Evolutionary conservation across 2,329 filamentous ascomycete genomes (phyloP).

Genomic region (Fusarium sublunatum): DNA sequence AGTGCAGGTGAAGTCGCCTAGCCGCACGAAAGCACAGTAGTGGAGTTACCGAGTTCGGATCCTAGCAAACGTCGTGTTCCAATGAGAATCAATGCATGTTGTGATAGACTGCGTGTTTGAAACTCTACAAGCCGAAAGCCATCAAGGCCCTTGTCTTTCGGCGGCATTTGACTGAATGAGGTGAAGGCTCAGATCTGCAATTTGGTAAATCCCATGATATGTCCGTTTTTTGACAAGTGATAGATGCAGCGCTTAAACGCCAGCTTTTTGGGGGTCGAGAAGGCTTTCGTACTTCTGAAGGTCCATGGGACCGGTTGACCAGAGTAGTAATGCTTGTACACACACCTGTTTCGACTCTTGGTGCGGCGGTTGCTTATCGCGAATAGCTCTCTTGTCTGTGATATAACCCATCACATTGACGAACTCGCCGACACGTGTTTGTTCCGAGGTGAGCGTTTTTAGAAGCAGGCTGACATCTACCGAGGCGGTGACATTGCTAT

Average conservation of each 20-base stretch:
- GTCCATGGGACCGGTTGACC: constrained; percentile 79
- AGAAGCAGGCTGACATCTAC: constrained; percentile 81
- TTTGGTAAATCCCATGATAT: constrained; percentile 10
- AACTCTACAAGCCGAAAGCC: constrained; percentile 10
- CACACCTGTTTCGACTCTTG: constrained; percentile 48
- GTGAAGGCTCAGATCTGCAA: constrained; percentile 5
- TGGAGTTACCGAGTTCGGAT: constrained; percentile 41
- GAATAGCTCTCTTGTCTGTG: constrained; percentile 46
- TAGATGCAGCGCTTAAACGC: constrained; percentile 2
- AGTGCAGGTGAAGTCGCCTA: constrained; percentile 37
- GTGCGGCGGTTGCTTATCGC: constrained; percentile 15
- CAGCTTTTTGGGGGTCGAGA: constrained; percentile 47
- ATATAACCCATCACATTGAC: constrained; percentile 89
- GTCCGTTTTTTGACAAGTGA: background rate
- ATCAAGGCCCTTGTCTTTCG: constrained; percentile 19
- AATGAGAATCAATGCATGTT: constrained; percentile 41
- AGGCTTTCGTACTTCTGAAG: constrained; percentile 76
- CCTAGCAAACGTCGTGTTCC: constrained; percentile 38
- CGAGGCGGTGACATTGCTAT: constrained; percentile 59
- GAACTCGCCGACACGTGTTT: constrained; percentile 82
- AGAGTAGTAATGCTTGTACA: constrained; percentile 82
- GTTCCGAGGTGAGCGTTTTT: constrained; percentile 69
- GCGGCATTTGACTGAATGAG: background rate
- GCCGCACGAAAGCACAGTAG: constrained; percentile 37
- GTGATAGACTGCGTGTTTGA: constrained; percentile 28